Evolutionary conservation across 169 alveolate species (phyloP).

Genomic region (Plasmodium yoelii): DNA sequence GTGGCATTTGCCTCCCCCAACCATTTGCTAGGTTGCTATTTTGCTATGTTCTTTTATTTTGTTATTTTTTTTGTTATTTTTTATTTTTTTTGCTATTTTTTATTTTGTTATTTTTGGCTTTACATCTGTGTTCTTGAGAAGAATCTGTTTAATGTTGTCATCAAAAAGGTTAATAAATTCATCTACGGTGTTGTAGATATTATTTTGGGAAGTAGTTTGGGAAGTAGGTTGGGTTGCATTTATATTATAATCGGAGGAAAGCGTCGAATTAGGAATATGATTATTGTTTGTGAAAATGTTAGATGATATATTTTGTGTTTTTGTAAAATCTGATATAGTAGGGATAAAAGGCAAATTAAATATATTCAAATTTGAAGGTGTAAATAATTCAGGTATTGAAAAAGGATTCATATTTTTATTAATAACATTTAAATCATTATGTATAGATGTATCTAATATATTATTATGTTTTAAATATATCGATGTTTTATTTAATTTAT

Average conservation of each 20-base stretch:
- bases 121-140: conserved; percentile 66
- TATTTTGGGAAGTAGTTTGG: not conserved
- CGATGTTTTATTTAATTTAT: conserved; percentile 12
- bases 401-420: conserved; percentile 18
- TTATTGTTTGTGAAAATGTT: conserved; percentile 22
- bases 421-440: conserved; percentile 1
- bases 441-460: not conserved
- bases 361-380: conserved; percentile 29
- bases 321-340: conserved; percentile 20
- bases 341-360: conserved; percentile 50
- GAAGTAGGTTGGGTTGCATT: not conserved
- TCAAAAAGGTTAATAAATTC: conserved; percentile 68
- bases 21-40: no score
- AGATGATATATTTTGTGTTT: conserved; percentile 49
- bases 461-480: conserved; percentile 26
- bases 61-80: no score
- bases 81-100: no score
- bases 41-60: no score
- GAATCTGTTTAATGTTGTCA: conserved; percentile 45
- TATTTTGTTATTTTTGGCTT: not conserved
- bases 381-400: conserved; percentile 45
- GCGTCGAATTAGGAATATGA: not conserved
- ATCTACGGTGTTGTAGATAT: conserved; percentile 11
- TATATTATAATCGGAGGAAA: no score
- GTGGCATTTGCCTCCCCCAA: no score